Base-by-base conservation (phyloP, 208 protist species). In the Porcisia hertigi region DNA sequence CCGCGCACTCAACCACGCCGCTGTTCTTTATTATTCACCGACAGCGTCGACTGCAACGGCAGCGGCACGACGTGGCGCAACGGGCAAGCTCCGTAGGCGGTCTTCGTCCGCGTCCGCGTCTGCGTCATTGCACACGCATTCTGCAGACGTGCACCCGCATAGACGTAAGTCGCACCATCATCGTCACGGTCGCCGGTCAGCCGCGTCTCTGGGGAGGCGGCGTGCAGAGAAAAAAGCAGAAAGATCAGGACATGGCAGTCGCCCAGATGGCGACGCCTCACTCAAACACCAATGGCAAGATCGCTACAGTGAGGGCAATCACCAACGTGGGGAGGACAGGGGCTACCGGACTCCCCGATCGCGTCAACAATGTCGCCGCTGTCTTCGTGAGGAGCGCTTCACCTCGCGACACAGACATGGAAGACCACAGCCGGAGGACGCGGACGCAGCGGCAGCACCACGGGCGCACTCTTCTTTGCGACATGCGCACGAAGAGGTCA, bases 281-380 rank as follows among this genome's bases (percentile, higher is more conserved):
- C 23, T 12, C 8, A 47, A 20, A 49, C 63, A 67, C 41, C 41
- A 49, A 30, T 36, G 63, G 63, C 34, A 34, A 18, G 39, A 67
- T 36, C 63, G 41, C 25, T 43, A 49, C 63, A 9, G 25, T 49
- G 20, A 43, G 41, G 25, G 63, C 63, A 43, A 30, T 36, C 23
- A 43, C 45, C 66, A 16, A 2, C 66, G 2, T 49, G 45, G 54
- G n/a, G 30, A 71, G 18, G 30, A 34, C 23, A 57, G 47, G 43
- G 23, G 18, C n/a, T 5, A 57, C 41, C 5, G 54, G 16, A 3
- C 12, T 5, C 49, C 6, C 34, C 72, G 72, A 34, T 43, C 2
- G 52, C 62, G 30, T 20, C 72, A 76, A 60, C 72, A 45, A 63
- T n/a, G 62, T 25, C 55, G 41, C 23, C 71, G 39, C 59, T 16